Percentiles rank a stretch among this genome's conserved stretches.
Conservation (phyloP, 1,284 basidiomycete species). For the Rhodotorula glutinis region DNA sequence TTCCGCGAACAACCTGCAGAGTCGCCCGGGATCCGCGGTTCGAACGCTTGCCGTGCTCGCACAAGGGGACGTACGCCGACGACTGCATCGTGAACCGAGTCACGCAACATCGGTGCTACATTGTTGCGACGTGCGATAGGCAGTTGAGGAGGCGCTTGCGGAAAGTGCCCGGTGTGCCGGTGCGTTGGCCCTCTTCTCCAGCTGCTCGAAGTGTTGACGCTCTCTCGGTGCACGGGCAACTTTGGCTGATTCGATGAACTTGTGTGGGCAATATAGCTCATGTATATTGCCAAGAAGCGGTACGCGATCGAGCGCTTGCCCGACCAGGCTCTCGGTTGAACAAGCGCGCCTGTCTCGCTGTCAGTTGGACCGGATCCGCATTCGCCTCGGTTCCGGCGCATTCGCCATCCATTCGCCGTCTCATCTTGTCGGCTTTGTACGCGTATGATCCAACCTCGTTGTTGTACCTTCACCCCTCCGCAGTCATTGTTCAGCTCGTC, state of each 20-base stretch:
- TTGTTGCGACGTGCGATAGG: constrained; percentile 97
- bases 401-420: no score
- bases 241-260: background rate
- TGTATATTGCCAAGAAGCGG: constrained; percentile 87
- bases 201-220: no score
- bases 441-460: no score
- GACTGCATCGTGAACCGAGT: constrained; percentile 97
- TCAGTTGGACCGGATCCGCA: no score
- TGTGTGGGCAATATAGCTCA: constrained; percentile 54
- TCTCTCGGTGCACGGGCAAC: background rate
- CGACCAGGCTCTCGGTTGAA: constrained; percentile 65
- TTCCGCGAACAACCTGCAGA: constrained; percentile 50
- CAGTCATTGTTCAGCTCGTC: no score
- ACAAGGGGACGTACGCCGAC: constrained; percentile 95
- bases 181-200: constrained; percentile 12
- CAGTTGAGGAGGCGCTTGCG: constrained; percentile 87
- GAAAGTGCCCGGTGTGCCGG: constrained; percentile 86
- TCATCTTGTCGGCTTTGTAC: no score
- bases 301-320: constrained; percentile 92
- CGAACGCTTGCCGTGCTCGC: constrained; percentile 85
- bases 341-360: background rate
- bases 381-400: no score
- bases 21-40: constrained; percentile 97
- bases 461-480: no score
- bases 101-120: constrained; percentile 90